Evolutionary conservation across 108 stramenopile species (phyloP).

Genomic region (Fistulifera pelliculosa): DNA sequence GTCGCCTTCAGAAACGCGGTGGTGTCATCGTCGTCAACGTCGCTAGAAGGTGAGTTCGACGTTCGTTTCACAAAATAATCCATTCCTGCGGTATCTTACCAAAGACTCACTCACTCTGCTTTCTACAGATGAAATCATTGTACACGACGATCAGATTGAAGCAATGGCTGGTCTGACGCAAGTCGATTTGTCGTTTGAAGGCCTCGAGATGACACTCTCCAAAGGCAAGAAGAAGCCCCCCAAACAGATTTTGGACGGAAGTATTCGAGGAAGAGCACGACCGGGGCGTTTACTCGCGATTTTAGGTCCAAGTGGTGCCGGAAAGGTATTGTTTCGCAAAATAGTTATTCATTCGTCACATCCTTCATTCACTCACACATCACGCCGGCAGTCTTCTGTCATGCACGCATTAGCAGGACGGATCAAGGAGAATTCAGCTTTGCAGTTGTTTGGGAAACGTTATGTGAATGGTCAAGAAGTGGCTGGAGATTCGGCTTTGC

Average conservation of each 20-base stretch:
- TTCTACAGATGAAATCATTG: slow-evolving; percentile 2
- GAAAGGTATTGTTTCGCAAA: no score
- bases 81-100: no score
- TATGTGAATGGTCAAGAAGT: slow-evolving; percentile 54
- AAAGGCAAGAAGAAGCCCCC: slow-evolving; percentile 11
- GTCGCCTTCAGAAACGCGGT: no score
- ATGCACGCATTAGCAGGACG: slow-evolving; percentile 79
- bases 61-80: no score
- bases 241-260: slow-evolving; percentile 65
- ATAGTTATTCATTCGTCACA: no score
- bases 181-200: slow-evolving; percentile 61
- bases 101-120: no score
- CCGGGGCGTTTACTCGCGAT: slow-evolving; percentile 38
- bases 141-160: slow-evolving; percentile 1
- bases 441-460: slow-evolving; percentile 46
- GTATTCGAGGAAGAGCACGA: slow-evolving; percentile 55
- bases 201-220: slow-evolving; percentile 41
- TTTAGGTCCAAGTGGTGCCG: slow-evolving; percentile 13
- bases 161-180: slow-evolving; percentile 1
- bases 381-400: slow-evolving; percentile 40
- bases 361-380: no score
- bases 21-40: no score
- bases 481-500: slow-evolving; percentile 53
- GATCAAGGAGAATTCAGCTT: slow-evolving; percentile 50
- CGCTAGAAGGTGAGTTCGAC: neutral